A percentile compares a stretch with the other conserved stretches of the same genome.
phyloP scores from a whole-genome alignment of 163 green algal genomes.

The Chloromonas sp. region DNA sequence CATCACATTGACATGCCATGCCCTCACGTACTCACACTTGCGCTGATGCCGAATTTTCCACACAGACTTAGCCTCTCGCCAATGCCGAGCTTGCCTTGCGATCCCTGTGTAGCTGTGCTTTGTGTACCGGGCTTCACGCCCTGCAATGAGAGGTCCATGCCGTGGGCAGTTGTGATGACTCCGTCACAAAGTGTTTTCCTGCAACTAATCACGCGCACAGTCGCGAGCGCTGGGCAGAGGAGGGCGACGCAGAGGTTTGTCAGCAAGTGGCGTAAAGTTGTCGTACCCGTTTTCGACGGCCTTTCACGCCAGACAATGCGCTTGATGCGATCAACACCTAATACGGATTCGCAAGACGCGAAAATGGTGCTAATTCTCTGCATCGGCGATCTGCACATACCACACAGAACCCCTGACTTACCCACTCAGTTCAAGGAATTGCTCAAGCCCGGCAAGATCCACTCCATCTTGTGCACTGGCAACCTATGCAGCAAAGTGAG shows the following conservation, averaged over 20 bases:
- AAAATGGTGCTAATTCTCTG: constrained; percentile 91
- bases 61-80: constrained; percentile 27
- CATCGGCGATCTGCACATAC: constrained; percentile 91
- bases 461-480: constrained; percentile 82
- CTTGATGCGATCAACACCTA: neutral
- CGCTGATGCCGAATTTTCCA: constrained; percentile 30
- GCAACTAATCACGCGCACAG: neutral
- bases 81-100: constrained; percentile 13
- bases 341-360: neutral
- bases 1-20: neutral
- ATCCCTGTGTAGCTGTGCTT: neutral
- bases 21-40: neutral
- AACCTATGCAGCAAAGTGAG: constrained; percentile 80
- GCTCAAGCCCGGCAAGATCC: constrained; percentile 90
- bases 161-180: neutral
- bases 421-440: constrained; percentile 87
- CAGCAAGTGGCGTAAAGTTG: neutral
- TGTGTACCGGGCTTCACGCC: constrained; percentile 15
- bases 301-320: neutral
- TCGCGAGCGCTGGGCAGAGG: neutral
- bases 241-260: neutral
- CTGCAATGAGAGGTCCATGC: neutral
- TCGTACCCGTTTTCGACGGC: neutral
- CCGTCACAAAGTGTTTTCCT: neutral
- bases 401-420: constrained; percentile 75